Evolutionary conservation across 345 rosid species (phyloP).

Genomic region (Eucalyptus lansdowneana): DNA sequence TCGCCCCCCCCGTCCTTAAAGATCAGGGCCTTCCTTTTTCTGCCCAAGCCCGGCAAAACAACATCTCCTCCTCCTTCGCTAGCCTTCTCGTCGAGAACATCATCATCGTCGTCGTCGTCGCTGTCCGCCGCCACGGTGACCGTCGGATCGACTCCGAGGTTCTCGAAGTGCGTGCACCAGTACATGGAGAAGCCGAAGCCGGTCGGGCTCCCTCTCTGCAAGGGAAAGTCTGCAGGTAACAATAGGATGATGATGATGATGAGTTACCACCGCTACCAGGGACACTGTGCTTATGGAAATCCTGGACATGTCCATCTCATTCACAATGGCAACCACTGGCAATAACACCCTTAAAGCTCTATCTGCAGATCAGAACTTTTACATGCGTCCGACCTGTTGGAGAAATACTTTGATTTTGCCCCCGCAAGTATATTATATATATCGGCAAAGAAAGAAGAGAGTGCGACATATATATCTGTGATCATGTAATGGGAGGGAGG

Average conservation of each 20-base stretch:
- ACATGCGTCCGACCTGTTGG: not conserved
- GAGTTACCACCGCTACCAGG: constrained; percentile 18
- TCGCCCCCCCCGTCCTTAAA: constrained; percentile 33
- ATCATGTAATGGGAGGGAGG: constrained; percentile 14
- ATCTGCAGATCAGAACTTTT: not conserved
- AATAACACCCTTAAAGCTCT: constrained; percentile 13
- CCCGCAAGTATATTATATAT: not conserved
- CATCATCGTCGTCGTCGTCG: constrained; percentile 9
- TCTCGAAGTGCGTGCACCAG: constrained; percentile 7
- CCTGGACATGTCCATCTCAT: constrained; percentile 36
- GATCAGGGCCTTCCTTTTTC: constrained; percentile 77
- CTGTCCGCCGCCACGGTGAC: not conserved
- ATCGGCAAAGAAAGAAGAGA: not conserved
- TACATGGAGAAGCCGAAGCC: not conserved
- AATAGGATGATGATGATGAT: not conserved
- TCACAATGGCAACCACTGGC: constrained; percentile 57
- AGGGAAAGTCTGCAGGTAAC: constrained; percentile 22
- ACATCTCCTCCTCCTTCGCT: constrained; percentile 15
- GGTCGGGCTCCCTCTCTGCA: not conserved
- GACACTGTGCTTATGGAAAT: constrained; percentile 33
- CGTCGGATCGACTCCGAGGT: constrained; percentile 21
- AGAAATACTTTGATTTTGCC: not conserved
- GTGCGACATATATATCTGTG: not conserved
- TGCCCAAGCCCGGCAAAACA: constrained; percentile 28
- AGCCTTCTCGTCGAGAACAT: constrained; percentile 30